These are phyloP conservation scores for Vitis hybrid DNA, from an alignment of 177 flowering plant genomes.

Conservation along the genomic window DNA sequence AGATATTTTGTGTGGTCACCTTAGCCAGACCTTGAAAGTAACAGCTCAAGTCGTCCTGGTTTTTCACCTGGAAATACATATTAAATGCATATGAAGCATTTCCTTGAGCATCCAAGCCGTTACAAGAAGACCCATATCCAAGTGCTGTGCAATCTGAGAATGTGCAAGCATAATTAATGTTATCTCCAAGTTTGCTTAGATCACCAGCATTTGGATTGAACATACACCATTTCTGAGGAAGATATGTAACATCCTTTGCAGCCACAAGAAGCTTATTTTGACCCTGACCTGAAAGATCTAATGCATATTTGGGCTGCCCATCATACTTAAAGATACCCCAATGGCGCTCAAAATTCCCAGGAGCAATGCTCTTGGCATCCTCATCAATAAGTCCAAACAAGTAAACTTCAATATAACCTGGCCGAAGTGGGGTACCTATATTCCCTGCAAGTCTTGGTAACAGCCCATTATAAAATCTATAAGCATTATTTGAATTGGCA, in stretches of 20 bases:
- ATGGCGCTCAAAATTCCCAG: slow-evolving; percentile 45
- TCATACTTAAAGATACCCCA: slow-evolving; percentile 45
- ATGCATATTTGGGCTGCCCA: slow-evolving; percentile 38
- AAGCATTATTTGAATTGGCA: slow-evolving; percentile 33
- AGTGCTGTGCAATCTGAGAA: slow-evolving; percentile 42
- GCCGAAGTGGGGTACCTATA: slow-evolving; percentile 43
- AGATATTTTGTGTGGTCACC: slow-evolving; percentile 26
- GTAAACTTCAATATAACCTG: slow-evolving; percentile 41
- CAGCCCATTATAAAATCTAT: slow-evolving; percentile 37
- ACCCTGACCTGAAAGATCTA: slow-evolving; percentile 36
- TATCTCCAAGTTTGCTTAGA: slow-evolving; percentile 37
- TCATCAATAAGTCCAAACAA: slow-evolving; percentile 42
- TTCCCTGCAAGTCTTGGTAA: slow-evolving; percentile 34
- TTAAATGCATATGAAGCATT: slow-evolving; percentile 58
- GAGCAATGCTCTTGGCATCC: slow-evolving; percentile 43
- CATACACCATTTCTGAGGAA: slow-evolving; percentile 33
- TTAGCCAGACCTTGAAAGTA: slow-evolving; percentile 36
- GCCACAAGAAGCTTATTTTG: slow-evolving; percentile 32
- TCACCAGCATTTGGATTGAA: slow-evolving; percentile 36
- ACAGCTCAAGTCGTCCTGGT: slow-evolving; percentile 37
- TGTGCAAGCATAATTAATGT: slow-evolving; percentile 39
- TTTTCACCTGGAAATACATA: slow-evolving; percentile 43
- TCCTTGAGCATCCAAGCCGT: slow-evolving; percentile 34
- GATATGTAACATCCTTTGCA: slow-evolving; percentile 33
- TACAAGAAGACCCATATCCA: slow-evolving; percentile 45